Evolutionary conservation across 164 flowering plant genomes (phyloP), one percentile per base, ranked within the genome.

Genomic region (Dillenia turbinata): DNA sequence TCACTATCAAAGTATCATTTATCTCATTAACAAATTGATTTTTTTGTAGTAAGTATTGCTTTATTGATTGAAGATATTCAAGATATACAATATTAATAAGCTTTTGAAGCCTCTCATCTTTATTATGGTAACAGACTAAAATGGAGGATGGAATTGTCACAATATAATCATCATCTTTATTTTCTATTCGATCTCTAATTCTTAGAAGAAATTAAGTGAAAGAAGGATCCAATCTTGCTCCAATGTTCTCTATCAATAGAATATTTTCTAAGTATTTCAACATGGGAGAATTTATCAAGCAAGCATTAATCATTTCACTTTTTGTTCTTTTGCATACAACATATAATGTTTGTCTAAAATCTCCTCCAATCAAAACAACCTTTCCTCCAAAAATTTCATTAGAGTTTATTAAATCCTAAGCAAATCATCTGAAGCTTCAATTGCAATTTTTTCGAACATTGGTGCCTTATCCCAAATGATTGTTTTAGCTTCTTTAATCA

Each of bases 381-480:
- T 64, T 64, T 12, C 65, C 56, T 9, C 66, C 69, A 51, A 65
- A 65, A 4, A 22, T 9, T 1, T 3, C 5, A 0, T 10, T 0
- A 12, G 10, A 8, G 5, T 52, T 54, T 8, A 15, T 19, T 4
- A 66, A n/a, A 15, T 71, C 74, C 19, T 22, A 10, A 71, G n/a
- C 13, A 57, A 10, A 3, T 12, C 1, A 57, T 71, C 56, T 0
- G 66, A 40, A 12, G 63, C 44, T 17, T 71, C 51, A 47, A 60
- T 17, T 8, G 5, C 13, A 9, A 10, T 7, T 9, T 9, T 9
- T 3, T 59, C 16, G 1, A 54, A 64, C 68, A 69, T 69, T 12
- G 53, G 40, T 17, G 58, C 65, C 17, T 60, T 66, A 56, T 71
- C 66, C 59, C 66, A 66, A 14, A 54, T 48, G 8, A 71, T 57